Base-by-base conservation (phyloP, 2,329 filamentous ascomycete genomes). In the Amauroascus verrucosus region DNA sequence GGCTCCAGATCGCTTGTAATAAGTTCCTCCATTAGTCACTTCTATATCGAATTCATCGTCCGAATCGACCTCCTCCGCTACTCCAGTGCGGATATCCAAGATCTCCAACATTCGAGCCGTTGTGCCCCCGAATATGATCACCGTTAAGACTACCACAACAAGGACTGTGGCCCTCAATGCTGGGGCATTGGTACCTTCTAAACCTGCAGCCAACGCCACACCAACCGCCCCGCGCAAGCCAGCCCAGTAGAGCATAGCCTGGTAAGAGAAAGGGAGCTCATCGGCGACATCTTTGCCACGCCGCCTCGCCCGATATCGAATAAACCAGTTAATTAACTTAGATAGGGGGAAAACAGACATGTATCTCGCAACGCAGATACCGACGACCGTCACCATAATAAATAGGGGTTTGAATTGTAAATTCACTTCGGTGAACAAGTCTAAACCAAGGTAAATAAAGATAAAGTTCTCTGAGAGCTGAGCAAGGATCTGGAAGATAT, bases 161-260 rank as follows among this genome's bases (percentile, higher is more conserved):
- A 98, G 76, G n/a, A 98, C 91, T 0, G 93, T 98, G 6, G 93
- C 93, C 61, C 89, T 85, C 33, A 98, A 77, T 0, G 88, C 87
- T 54, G 84, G 85, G 0, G 83, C 83, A 64, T 95, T 93, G 51
- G 83, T 81, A 44, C 90, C 93, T 0, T 81, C 84, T 45, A 98
- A 78, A 24, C 94, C 85, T 20, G 91, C 91, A 30, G 93, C 93
- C 45, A 98, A 77, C 1, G 93, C 93, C 33, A 98, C 93, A 54
- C 93, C 93, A 61, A 98, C 93, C 45, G 93, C 93, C 62, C 93
- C 93, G 58, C 93, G 87, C 28, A 98, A 77, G 24, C 93, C 93
- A 14, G 93, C 93, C 93, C 93, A 98, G 73, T 95, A 98, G n/a
- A 98, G 81, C 93, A 98, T 97, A n/a, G 86, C 89, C 70, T 97